Evolutionary conservation across 768 basidiomycete genomes (phyloP).

Genomic region (Melanogaster broomeanus): DNA sequence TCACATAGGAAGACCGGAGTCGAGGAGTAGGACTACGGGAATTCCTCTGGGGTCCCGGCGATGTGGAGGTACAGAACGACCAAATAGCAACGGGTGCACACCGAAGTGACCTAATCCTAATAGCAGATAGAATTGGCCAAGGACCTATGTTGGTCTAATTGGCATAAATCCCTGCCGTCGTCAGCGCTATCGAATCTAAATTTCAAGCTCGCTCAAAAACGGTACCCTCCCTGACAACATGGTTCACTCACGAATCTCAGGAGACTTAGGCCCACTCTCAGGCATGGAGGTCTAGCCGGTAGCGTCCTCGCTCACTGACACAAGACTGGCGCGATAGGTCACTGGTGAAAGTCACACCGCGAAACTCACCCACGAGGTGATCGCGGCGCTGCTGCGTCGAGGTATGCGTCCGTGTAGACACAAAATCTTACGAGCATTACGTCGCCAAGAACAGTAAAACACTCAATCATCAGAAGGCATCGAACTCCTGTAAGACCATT

Average conservation of each 20-base stretch:
- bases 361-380: conserved; percentile 26
- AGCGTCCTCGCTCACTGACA: neutral
- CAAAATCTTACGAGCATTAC: conserved; percentile 31
- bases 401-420: conserved; percentile 16
- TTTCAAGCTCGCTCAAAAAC: neutral
- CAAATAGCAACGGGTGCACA: too few relatives aligned
- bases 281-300: neutral
- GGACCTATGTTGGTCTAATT: too few relatives aligned
- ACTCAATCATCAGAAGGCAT: conserved; percentile 23
- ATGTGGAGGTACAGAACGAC: too few relatives aligned
- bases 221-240: conserved; percentile 20
- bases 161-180: neutral
- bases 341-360: conserved; percentile 13
- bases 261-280: conserved; percentile 25
- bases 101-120: too few relatives aligned
- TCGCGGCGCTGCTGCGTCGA: conserved; percentile 32
- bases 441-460: conserved; percentile 19
- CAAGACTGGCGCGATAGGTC: conserved; percentile 15
- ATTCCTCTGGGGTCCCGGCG: too few relatives aligned
- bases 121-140: too few relatives aligned
- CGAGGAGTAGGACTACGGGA: too few relatives aligned
- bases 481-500: conserved; percentile 24
- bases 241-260: conserved; percentile 20
- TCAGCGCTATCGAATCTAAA: neutral
- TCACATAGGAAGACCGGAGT: too few relatives aligned